Conservation (phyloP, 177 flowering plant species). For the Vitis hybrid region DNA sequence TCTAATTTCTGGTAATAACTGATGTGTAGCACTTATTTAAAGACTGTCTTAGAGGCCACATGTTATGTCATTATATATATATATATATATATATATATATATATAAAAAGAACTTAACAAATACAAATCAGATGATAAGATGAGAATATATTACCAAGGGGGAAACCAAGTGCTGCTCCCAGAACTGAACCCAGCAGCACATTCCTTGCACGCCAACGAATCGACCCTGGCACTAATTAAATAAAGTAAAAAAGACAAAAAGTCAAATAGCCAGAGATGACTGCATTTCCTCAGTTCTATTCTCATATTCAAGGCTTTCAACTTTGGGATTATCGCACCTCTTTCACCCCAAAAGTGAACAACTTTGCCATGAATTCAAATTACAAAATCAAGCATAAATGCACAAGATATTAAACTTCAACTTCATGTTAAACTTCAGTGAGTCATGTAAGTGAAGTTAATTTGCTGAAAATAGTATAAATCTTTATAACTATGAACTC, state of each 20-base stretch:
- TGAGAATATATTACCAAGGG: conserved; percentile 62
- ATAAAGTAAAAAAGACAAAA: conserved; percentile 3
- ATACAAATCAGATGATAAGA: neutral
- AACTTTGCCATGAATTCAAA: too few species aligned
- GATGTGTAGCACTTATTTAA: neutral
- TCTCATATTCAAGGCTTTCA: too few species aligned
- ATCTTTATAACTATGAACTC: too few species aligned
- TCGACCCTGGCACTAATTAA: conserved; percentile 91
- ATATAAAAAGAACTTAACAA: neutral
- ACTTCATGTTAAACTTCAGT: too few species aligned
- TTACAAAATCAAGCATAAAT: too few species aligned
- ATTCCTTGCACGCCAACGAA: conserved; percentile 88
- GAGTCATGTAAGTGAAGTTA: too few species aligned
- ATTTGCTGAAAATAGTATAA: too few species aligned
- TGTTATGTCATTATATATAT: neutral
- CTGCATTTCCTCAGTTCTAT: too few species aligned
- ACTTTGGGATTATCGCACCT: neutral
- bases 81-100: too few species aligned
- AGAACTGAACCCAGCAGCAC: conserved; percentile 77
- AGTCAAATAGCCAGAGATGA: neutral
- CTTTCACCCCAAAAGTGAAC: neutral
- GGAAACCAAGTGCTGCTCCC: conserved; percentile 87
- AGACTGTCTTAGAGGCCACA: too few species aligned
- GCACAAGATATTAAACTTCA: neutral
- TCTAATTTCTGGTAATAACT: neutral